A percentile compares a stretch with the other conserved stretches of the same genome.
These are phyloP conservation scores for Casaregolazyma suthepensis DNA, from an alignment of 1,139 yeast species.

Conservation along the genomic window DNA sequence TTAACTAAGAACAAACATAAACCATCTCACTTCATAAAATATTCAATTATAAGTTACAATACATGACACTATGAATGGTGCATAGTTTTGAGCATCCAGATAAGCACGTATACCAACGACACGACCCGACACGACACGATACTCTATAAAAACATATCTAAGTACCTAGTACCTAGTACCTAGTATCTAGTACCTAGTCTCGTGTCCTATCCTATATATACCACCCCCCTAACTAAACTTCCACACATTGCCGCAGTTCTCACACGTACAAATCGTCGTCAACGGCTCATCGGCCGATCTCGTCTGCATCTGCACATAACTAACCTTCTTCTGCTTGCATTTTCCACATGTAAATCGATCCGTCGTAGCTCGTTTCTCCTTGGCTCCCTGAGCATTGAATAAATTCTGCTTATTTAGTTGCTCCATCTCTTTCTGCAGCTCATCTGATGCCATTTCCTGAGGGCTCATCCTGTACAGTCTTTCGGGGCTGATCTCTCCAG, in stretches of 20 bases:
- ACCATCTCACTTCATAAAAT: background rate
- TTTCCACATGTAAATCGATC: constrained; percentile 97
- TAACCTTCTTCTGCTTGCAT: constrained; percentile 93
- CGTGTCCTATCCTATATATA: background rate
- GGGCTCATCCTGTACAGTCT: constrained; percentile 77
- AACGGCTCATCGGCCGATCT: constrained; percentile 98
- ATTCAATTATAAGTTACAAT: background rate
- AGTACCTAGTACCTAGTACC: background rate
- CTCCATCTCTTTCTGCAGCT: constrained; percentile 78
- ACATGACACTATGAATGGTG: background rate
- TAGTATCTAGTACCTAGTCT: background rate
- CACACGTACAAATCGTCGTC: constrained; percentile 97
- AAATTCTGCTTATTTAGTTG: constrained; percentile 81
- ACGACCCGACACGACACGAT: too few relatives aligned
- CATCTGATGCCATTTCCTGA: constrained; percentile 88
- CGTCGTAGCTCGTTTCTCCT: constrained; percentile 90
- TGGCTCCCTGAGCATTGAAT: constrained; percentile 98
- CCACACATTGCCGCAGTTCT: constrained; percentile 97
- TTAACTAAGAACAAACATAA: too few relatives aligned
- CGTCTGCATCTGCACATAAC: constrained; percentile 96
- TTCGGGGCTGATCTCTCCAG: constrained; percentile 58
- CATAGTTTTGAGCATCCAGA: too few relatives aligned
- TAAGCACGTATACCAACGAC: too few relatives aligned
- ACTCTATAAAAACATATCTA: too few relatives aligned
- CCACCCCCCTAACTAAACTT: constrained; percentile 46